Conservation (phyloP, 805 yeast species). For the Torulaspora gathmanii region DNA sequence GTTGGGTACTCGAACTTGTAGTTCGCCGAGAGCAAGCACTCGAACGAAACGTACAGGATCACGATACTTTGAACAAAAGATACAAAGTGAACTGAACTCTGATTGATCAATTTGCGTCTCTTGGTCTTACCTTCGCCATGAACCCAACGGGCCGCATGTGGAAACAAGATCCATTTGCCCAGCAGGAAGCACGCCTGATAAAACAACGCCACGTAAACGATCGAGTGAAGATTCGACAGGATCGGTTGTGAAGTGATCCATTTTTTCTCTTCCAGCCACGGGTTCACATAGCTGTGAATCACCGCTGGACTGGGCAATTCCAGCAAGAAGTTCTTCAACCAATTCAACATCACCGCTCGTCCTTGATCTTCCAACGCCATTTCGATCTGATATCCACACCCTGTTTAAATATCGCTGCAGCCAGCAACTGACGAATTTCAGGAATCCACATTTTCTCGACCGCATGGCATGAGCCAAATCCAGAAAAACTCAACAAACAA, state of each 20-base stretch:
- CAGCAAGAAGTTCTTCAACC: constrained; percentile 16
- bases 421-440: not conserved
- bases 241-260: constrained; percentile 23
- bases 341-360: constrained; percentile 1
- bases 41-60: constrained; percentile 45
- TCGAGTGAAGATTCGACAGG: constrained; percentile 28
- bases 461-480: too few species aligned
- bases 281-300: constrained; percentile 15
- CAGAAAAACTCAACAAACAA: constrained; percentile 1
- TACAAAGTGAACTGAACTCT: constrained; percentile 56
- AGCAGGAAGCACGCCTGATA: constrained; percentile 31
- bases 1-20: constrained; percentile 17
- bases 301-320: constrained; percentile 20
- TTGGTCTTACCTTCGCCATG: constrained; percentile 8
- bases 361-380: not conserved
- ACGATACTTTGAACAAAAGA: constrained; percentile 77
- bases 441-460: not conserved
- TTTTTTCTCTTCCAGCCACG: constrained; percentile 13
- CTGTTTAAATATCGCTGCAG: not conserved
- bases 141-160: constrained; percentile 12
- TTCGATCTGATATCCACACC: not conserved
- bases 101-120: constrained; percentile 24
- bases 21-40: constrained; percentile 15
- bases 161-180: constrained; percentile 29
- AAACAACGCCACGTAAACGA: constrained; percentile 28